phyloP scores from a whole-genome alignment of 2,329 filamentous ascomycete genomes.

The Triangularia verruculosa region DNA sequence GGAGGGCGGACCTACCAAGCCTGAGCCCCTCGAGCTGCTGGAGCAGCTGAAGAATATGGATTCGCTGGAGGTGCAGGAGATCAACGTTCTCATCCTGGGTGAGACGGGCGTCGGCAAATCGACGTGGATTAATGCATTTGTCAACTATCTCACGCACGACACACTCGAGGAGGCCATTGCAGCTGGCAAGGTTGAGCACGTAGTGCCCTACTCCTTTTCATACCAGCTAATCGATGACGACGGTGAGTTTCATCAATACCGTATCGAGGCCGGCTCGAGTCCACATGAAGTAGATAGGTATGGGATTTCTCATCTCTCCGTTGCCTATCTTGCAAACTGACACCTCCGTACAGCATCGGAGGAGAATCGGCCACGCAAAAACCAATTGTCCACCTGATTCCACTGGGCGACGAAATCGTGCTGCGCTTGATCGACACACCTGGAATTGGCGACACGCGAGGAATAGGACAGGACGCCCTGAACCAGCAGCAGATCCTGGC shows the following conservation, averaged over 20 bases:
- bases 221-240: slow-evolving; percentile 33
- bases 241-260: slow-evolving; percentile 28
- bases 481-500: slow-evolving; percentile 41
- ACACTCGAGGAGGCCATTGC: slow-evolving; percentile 40
- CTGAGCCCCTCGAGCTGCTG: no score
- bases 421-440: slow-evolving; percentile 44
- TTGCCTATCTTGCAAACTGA: no score
- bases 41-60: no score
- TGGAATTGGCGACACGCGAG: slow-evolving; percentile 42
- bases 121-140: slow-evolving; percentile 48
- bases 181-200: slow-evolving; percentile 30
- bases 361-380: slow-evolving; percentile 39
- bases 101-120: slow-evolving; percentile 49
- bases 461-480: slow-evolving; percentile 35
- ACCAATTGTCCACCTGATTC: slow-evolving; percentile 34
- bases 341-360: slow-evolving; percentile 27
- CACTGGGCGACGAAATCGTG: slow-evolving; percentile 30
- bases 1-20: no score
- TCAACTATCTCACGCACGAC: slow-evolving; percentile 42
- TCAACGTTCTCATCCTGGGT: slow-evolving; percentile 43
- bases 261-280: slow-evolving; percentile 35
- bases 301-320: no score
- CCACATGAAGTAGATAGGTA: no score
- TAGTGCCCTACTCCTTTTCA: slow-evolving; percentile 41
- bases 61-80: background rate